Evolutionary conservation across 2,329 filamentous ascomycete species (phyloP).

Genomic region (Aspergillus sp.): DNA sequence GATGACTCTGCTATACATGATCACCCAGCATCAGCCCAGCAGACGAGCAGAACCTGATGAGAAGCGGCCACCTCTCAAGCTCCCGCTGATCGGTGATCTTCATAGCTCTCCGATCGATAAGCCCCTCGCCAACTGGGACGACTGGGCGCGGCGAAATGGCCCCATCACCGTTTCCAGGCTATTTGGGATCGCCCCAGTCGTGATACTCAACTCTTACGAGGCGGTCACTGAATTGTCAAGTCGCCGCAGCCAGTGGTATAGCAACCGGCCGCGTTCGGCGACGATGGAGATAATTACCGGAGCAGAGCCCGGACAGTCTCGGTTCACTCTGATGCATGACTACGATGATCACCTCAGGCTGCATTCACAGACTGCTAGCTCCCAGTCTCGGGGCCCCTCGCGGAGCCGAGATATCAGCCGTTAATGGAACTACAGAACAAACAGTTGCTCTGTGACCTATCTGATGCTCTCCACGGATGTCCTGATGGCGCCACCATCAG

Average conservation of each 20-base stretch:
- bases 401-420: constrained; percentile 51
- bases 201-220: constrained; percentile 40
- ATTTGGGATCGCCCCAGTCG: constrained; percentile 40
- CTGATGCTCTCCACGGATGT: constrained; percentile 25
- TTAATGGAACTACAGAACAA: constrained; percentile 54
- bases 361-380: constrained; percentile 48
- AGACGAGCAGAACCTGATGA: too few species aligned
- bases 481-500: constrained; percentile 10
- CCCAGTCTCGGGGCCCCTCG: constrained; percentile 52
- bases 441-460: constrained; percentile 48
- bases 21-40: too few species aligned
- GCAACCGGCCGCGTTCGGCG: constrained; percentile 41
- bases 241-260: constrained; percentile 45
- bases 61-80: constrained; percentile 18
- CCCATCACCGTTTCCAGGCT: constrained; percentile 32
- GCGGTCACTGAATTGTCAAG: constrained; percentile 45
- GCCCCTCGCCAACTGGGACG: constrained; percentile 33
- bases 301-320: constrained; percentile 22
- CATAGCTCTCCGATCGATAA: constrained; percentile 31
- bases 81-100: constrained; percentile 36
- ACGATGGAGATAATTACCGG: constrained; percentile 43
- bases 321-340: constrained; percentile 49
- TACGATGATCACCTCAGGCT: constrained; percentile 55
- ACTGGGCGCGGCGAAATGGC: constrained; percentile 40
- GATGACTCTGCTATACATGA: constrained; percentile 11